These are phyloP conservation scores for Candida ortonii DNA, from an alignment of 805 yeast genomes.

Conservation along the genomic window DNA sequence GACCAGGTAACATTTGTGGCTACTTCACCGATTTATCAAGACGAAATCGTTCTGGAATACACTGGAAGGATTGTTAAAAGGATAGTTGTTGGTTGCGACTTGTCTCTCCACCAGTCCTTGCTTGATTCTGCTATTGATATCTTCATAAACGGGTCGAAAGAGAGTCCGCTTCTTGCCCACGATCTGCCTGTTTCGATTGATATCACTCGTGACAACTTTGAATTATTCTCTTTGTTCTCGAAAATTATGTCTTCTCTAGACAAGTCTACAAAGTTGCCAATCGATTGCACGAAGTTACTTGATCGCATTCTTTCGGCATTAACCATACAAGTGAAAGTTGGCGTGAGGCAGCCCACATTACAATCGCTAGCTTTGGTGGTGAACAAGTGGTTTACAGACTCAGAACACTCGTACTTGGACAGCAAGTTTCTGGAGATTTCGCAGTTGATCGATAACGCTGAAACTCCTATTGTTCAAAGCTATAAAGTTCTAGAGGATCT, in stretches of 20 bases:
- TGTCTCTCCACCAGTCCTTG: conserved; percentile 44
- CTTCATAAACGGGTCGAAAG: conserved; percentile 32
- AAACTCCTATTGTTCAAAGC: conserved; percentile 11
- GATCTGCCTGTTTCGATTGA: conserved; percentile 18
- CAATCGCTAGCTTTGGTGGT: conserved; percentile 52
- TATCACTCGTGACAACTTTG: conserved; percentile 29
- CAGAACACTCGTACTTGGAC: conserved; percentile 13
- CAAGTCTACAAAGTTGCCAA: conserved; percentile 33
- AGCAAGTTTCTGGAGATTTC: conserved; percentile 10
- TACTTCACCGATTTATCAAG: conserved; percentile 16
- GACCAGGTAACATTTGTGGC: conserved; percentile 8
- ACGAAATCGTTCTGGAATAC: conserved; percentile 35
- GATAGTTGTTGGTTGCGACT: conserved; percentile 39
- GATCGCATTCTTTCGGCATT: conserved; percentile 18
- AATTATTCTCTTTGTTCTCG: conserved; percentile 39
- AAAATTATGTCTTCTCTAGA: conserved; percentile 55
- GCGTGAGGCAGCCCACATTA: conserved; percentile 51
- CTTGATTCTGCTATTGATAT: conserved; percentile 36
- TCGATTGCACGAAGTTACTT: conserved; percentile 15
- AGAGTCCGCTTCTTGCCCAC: conserved; percentile 16
- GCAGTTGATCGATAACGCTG: not conserved
- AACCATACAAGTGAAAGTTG: conserved; percentile 23
- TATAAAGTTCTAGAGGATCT: conserved; percentile 46
- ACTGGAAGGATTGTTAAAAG: conserved; percentile 42
- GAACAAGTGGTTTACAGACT: conserved; percentile 49